Conservation (phyloP, 2,329 filamentous ascomycete genomes). For the Clonostachys byssicola region DNA sequence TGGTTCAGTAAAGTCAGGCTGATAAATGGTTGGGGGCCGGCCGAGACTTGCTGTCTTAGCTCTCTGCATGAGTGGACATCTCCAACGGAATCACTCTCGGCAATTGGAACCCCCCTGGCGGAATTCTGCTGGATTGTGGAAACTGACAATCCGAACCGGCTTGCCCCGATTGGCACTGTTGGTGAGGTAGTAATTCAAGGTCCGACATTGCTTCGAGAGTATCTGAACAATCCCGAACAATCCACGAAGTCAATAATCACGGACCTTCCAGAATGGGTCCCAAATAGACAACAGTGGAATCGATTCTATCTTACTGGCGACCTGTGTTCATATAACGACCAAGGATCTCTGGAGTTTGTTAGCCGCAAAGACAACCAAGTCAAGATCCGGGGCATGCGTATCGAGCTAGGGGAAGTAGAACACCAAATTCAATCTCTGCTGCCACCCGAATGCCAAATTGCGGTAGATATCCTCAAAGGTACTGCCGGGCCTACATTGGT, state of each 20-base stretch:
- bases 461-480: not conserved
- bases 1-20: slow-evolving; percentile 1
- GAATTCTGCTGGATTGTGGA: slow-evolving; percentile 14
- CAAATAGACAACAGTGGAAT: not conserved
- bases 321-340: not conserved
- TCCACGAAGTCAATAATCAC: slow-evolving; percentile 22
- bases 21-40: slow-evolving; percentile 4
- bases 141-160: slow-evolving; percentile 7
- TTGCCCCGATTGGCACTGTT: slow-evolving; percentile 18
- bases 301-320: slow-evolving; percentile 23
- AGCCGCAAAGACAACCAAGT: not conserved
- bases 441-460: no score
- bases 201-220: slow-evolving; percentile 42
- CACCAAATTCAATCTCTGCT: not conserved
- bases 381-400: not conserved
- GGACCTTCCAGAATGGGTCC: slow-evolving; percentile 14
- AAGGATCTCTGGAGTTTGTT: not conserved
- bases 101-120: slow-evolving; percentile 3
- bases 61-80: slow-evolving; percentile 2
- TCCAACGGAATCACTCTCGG: not conserved
- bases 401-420: not conserved
- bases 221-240: slow-evolving; percentile 28
- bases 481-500: no score
- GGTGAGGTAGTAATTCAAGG: slow-evolving; percentile 40
- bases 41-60: slow-evolving; percentile 5